These are phyloP conservation scores for Lasiosphaeriaceae sp. DNA, from an alignment of 495 filamentous ascomycete species.

Conservation along the genomic window DNA sequence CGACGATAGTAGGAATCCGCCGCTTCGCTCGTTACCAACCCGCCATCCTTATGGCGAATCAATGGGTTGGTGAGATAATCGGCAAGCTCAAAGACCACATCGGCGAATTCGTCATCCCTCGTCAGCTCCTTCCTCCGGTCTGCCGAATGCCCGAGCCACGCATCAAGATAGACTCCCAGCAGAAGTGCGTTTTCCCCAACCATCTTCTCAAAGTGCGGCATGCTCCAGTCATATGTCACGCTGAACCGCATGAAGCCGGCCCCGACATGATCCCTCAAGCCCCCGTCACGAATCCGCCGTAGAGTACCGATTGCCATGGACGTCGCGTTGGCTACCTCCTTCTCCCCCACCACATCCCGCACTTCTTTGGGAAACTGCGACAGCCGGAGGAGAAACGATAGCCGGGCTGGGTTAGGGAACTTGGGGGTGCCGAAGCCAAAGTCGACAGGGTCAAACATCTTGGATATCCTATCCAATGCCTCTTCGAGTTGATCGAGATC, in stretches of 20 bases:
- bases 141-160: slow-evolving; percentile 61
- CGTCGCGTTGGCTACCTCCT: slow-evolving; percentile 70
- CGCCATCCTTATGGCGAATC: slow-evolving; percentile 63
- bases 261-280: slow-evolving; percentile 89
- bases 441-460: slow-evolving; percentile 71
- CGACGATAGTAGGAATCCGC: slow-evolving; percentile 78
- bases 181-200: slow-evolving; percentile 92
- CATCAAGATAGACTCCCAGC: slow-evolving; percentile 81
- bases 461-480: slow-evolving; percentile 73
- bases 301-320: slow-evolving; percentile 82
- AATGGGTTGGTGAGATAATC: slow-evolving; percentile 73
- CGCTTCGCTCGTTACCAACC: slow-evolving; percentile 86
- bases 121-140: slow-evolving; percentile 17
- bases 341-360: slow-evolving; percentile 76
- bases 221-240: slow-evolving; percentile 82
- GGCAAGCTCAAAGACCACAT: slow-evolving; percentile 76
- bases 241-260: slow-evolving; percentile 85
- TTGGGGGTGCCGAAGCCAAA: slow-evolving; percentile 85
- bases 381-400: slow-evolving; percentile 77
- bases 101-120: slow-evolving; percentile 58
- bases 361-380: slow-evolving; percentile 68
- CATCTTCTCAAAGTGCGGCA: slow-evolving; percentile 99
- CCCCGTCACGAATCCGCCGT: slow-evolving; percentile 76
- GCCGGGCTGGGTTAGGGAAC: slow-evolving; percentile 84
- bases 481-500: slow-evolving; percentile 92